Evolutionary conservation across 176 grass and related monocot species (phyloP).

Genomic region (Oryza rufipogon): DNA sequence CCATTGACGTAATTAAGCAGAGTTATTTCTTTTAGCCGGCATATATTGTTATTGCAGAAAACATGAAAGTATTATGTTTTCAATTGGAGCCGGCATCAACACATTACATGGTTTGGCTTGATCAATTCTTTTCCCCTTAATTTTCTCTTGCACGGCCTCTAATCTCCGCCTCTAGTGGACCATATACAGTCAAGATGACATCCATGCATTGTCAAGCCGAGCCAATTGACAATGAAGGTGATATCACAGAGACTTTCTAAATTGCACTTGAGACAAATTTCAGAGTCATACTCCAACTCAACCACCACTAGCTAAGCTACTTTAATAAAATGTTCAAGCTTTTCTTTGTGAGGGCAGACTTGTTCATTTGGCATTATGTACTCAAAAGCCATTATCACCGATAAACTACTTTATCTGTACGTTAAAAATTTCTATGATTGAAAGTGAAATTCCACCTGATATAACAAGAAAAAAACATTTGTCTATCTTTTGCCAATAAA

Average conservation of each 20-base stretch:
- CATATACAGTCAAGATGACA: neutral
- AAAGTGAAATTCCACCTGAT: neutral
- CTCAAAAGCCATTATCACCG: neutral
- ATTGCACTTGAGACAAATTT: neutral
- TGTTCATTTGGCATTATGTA: neutral
- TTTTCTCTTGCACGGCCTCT: neutral
- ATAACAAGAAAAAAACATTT: neutral
- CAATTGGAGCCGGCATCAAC: neutral
- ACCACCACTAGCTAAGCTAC: neutral
- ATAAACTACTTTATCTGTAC: neutral
- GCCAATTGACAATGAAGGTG: neutral
- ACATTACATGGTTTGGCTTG: neutral
- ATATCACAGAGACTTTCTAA: neutral
- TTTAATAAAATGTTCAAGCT: neutral
- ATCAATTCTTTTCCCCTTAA: neutral
- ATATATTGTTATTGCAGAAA: too few species aligned
- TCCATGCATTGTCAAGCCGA: neutral
- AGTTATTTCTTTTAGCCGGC: too few species aligned
- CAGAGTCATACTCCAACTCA: neutral
- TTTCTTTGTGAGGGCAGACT: neutral
- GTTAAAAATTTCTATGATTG: neutral
- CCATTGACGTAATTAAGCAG: too few species aligned
- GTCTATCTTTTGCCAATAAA: neutral
- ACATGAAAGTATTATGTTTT: neutral
- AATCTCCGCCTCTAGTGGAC: slow-evolving; percentile 21